Evolutionary conservation across 2,329 filamentous ascomycete genomes (phyloP).

Genomic region (Curvularia sp.): DNA sequence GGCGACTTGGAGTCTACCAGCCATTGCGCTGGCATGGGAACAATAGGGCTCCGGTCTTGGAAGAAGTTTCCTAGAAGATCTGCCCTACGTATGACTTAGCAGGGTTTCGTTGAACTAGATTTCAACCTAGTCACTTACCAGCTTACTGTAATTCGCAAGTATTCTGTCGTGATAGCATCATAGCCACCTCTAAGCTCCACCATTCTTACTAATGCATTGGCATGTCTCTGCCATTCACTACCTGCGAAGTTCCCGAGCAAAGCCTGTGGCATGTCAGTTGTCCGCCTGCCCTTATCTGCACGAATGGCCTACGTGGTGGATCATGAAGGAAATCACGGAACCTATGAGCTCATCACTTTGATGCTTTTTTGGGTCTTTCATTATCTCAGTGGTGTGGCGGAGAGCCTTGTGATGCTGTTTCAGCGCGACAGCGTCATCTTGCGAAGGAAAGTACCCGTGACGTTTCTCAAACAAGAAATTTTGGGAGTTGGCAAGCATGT

Average conservation of each 20-base stretch:
- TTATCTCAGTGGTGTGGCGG: conserved; percentile 24
- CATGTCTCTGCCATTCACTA: conserved; percentile 35
- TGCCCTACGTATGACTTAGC: conserved; percentile 27
- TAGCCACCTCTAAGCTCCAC: conserved; percentile 36
- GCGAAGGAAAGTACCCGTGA: conserved; percentile 29
- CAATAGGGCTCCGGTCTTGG: conserved; percentile 37
- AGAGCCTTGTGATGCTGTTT: conserved; percentile 35
- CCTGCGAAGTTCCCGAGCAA: conserved; percentile 30
- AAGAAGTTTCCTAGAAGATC: conserved; percentile 41
- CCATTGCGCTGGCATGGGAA: conserved; percentile 39
- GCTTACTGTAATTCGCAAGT: conserved; percentile 39
- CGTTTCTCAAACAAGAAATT: conserved; percentile 34
- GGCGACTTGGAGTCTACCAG: conserved; percentile 52
- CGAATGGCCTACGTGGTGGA: conserved; percentile 33
- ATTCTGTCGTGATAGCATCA: conserved; percentile 29
- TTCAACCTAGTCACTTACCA: conserved; percentile 26
- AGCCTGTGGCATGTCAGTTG: conserved; percentile 20
- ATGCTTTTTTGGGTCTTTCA: conserved; percentile 34
- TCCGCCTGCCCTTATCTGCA: not conserved
- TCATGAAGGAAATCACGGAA: conserved; percentile 35
- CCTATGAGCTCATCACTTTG: conserved; percentile 32
- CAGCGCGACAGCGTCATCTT: conserved; percentile 33
- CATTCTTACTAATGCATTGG: conserved; percentile 33
- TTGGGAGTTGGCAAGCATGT: conserved; percentile 39
- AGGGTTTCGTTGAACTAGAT: not conserved